Evolutionary conservation across 108 stramenopile genomes (phyloP), one percentile per base, ranked within the genome.

Genomic region (Conticribra weissflogii): DNA sequence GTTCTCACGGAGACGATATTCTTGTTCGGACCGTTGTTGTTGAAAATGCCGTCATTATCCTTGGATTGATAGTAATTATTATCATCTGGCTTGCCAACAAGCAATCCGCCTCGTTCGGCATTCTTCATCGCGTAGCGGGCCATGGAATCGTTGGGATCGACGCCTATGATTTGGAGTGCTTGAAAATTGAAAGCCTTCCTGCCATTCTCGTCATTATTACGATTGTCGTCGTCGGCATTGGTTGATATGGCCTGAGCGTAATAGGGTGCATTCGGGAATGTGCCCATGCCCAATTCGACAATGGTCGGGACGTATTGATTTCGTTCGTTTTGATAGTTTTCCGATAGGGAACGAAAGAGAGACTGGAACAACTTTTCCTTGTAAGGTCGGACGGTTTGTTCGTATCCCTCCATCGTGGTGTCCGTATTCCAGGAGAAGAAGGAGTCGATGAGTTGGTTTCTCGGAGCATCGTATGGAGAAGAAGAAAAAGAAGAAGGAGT

Each of bases 111-210:
- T 33, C 54, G 28, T 2, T 63, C 0, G 29, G 82, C 85, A 72
- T 66, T 81, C n/a, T 79, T 55, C 12, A 54, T 45, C 34, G 85
- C 85, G 57, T 83, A 85, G 12, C 54, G 59, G 33, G 59, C 55
- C 85, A 85, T 85, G 49, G 51, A 64, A 62, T 81, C 71, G 52
- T 85, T 83, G 2, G 85, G 85, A 52, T 85, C 85, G 25, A 85
- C 56, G 3, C 85, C 76, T 49, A 83, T 72, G 30, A 85, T 85
- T 34, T 85, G 82, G 9, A 83, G 47, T 17, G 59, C 64, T 31
- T 18, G 31, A 9, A 47, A 28, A 27, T 9, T 33, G 30, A 32
- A 57, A 5, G 48, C 28, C 31, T 51, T 36, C n/a, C n/a, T n/a
- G n/a, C n/a, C n/a, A n/a, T n/a, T n/a, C n/a, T n/a, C n/a, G n/a